A percentile compares a stretch with the other conserved stretches of the same genome.
These are phyloP conservation scores for Dichotomocladium elegans DNA, from an alignment of 371 early-diverging fungal species.

Conservation along the genomic window DNA sequence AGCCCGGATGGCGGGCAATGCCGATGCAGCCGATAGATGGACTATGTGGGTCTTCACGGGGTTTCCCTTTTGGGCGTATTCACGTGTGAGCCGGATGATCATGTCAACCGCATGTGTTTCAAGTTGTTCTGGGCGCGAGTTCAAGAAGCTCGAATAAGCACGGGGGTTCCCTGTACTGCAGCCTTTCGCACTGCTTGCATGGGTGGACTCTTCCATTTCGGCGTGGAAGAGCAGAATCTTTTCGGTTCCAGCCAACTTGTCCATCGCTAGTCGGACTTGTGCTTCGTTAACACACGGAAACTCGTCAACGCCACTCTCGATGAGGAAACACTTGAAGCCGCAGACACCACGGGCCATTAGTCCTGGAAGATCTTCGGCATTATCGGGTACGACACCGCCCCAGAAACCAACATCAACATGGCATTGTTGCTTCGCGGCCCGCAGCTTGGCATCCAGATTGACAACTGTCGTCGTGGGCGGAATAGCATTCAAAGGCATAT, in stretches of 20 bases:
- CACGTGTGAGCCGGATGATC: conserved; percentile 65
- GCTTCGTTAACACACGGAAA: conserved; percentile 77
- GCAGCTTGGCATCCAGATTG: conserved; percentile 61
- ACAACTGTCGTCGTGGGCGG: conserved; percentile 76
- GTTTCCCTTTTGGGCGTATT: conserved; percentile 49
- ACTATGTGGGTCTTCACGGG: conserved; percentile 78
- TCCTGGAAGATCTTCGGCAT: conserved; percentile 56
- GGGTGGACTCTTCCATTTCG: conserved; percentile 55
- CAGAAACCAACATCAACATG: conserved; percentile 81
- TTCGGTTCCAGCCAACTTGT: conserved; percentile 43
- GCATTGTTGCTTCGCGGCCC: conserved; percentile 64
- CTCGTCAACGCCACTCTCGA: conserved; percentile 82
- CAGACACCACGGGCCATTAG: conserved; percentile 69
- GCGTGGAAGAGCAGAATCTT: conserved; percentile 76
- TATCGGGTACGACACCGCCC: conserved; percentile 79
- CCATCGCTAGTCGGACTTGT: conserved; percentile 67
- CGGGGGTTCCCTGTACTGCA: too few relatives aligned
- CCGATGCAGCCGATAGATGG: conserved; percentile 74
- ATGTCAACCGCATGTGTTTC: conserved; percentile 74
- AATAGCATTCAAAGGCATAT: conserved; percentile 87
- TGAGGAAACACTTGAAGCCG: conserved; percentile 84
- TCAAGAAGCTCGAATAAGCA: conserved; percentile 64
- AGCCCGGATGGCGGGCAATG: conserved; percentile 67
- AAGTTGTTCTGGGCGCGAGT: conserved; percentile 66
- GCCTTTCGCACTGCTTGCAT: conserved; percentile 14